Conservation (phyloP, 345 rosid genomes). For the Acer yangbiense region DNA sequence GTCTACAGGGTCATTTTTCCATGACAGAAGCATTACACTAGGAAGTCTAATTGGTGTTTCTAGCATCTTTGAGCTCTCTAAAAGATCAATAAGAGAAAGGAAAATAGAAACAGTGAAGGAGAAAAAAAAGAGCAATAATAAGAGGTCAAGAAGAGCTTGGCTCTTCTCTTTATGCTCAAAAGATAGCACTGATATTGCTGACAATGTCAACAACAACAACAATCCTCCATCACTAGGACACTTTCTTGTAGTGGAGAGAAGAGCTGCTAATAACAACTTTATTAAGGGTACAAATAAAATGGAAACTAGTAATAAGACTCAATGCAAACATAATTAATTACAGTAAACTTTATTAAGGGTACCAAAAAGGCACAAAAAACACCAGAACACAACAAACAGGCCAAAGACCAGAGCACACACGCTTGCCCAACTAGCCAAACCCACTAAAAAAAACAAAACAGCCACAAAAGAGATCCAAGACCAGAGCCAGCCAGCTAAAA, state of each 20-base stretch:
- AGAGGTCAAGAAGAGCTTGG: slow-evolving; percentile 43
- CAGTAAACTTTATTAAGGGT: too few species aligned
- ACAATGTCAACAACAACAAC: slow-evolving; percentile 2
- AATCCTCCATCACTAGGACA: slow-evolving; percentile 48
- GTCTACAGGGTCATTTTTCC: slow-evolving; percentile 77
- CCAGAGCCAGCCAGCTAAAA: too few species aligned
- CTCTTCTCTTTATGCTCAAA: slow-evolving; percentile 51
- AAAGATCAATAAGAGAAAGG: slow-evolving; percentile 48
- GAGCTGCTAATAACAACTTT: slow-evolving; percentile 25
- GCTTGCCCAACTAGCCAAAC: too few species aligned
- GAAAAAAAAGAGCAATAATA: slow-evolving; percentile 22
- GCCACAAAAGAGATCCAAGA: too few species aligned
- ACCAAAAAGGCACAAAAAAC: too few species aligned
- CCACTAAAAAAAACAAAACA: too few species aligned
- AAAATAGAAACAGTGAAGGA: slow-evolving; percentile 29
- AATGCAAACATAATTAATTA: too few species aligned
- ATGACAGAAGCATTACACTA: slow-evolving; percentile 60
- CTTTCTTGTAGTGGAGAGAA: slow-evolving; percentile 55
- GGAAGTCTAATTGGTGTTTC: slow-evolving; percentile 70
- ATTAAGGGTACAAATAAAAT: too few species aligned
- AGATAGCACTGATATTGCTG: slow-evolving; percentile 37
- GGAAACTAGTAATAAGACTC: too few species aligned
- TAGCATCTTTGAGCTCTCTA: slow-evolving; percentile 49
- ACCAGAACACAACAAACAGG: too few species aligned
- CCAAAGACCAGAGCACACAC: too few species aligned